Evolutionary conservation across 495 filamentous ascomycete species (phyloP).

Genomic region (Lophiotrema nucula): DNA sequence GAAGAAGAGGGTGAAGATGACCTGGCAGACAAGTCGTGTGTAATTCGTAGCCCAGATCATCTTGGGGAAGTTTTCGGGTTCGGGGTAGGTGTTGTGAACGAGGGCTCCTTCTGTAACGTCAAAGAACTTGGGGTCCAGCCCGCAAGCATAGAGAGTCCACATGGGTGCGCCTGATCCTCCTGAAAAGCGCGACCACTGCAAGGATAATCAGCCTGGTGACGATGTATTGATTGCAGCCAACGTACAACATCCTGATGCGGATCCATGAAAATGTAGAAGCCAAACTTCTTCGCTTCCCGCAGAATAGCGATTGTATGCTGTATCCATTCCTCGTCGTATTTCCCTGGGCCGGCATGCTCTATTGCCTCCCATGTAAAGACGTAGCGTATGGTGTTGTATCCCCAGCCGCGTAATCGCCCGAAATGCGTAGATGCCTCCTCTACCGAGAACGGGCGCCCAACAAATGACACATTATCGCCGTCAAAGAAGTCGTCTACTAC

Average conservation of each 20-base stretch:
- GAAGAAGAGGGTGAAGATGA: conserved; percentile 94
- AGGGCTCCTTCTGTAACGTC: conserved; percentile 85
- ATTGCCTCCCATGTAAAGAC: conserved; percentile 99
- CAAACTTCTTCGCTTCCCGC: conserved; percentile 79
- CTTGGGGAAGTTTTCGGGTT: conserved; percentile 85
- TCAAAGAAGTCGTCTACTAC: conserved; percentile 80
- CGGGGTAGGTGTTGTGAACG: conserved; percentile 91
- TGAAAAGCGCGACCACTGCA: conserved; percentile 86
- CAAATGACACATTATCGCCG: conserved; percentile 87
- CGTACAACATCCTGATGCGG: conserved; percentile 93
- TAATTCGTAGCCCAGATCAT: conserved; percentile 99
- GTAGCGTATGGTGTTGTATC: conserved; percentile 94
- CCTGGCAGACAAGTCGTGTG: conserved; percentile 77
- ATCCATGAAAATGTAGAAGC: conserved; percentile 96
- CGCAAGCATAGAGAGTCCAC: conserved; percentile 96
- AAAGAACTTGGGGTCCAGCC: conserved; percentile 81
- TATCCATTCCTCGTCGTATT: conserved; percentile 93
- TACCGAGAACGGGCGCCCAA: conserved; percentile 76
- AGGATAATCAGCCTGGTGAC: neutral
- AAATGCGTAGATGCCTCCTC: conserved; percentile 87
- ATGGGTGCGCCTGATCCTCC: conserved; percentile 94
- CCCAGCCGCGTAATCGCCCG: conserved; percentile 77
- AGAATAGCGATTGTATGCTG: conserved; percentile 83
- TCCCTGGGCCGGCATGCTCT: conserved; percentile 87
- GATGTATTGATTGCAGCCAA: conserved; percentile 8